These are phyloP conservation scores for Talaromyces sp. DNA, from an alignment of 2,329 filamentous ascomycete species.

Conservation along the genomic window DNA sequence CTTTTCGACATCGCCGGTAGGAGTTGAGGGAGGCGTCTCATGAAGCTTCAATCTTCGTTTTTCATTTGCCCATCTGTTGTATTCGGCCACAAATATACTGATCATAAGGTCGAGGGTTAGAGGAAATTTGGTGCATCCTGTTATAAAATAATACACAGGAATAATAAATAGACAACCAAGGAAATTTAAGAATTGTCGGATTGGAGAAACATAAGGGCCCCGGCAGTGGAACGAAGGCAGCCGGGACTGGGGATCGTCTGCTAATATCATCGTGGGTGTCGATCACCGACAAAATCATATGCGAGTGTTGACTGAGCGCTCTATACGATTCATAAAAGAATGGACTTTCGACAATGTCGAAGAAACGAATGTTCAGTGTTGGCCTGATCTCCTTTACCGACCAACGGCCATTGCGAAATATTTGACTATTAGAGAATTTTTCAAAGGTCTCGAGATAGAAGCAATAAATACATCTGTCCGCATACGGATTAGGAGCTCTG, in stretches of 20 bases:
- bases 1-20: constrained; percentile 15
- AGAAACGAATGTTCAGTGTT: background rate
- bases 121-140: constrained; percentile 25
- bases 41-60: constrained; percentile 23
- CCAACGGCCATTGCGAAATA: background rate
- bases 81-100: constrained; percentile 29
- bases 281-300: background rate
- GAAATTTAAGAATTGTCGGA: constrained; percentile 26
- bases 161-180: constrained; percentile 27
- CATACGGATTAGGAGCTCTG: background rate
- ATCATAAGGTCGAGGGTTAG: constrained; percentile 28
- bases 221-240: constrained; percentile 19
- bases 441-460: background rate
- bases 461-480: background rate
- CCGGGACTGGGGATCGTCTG: constrained; percentile 6
- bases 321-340: background rate
- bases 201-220: constrained; percentile 23
- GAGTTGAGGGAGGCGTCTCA: constrained; percentile 12
- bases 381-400: background rate
- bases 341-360: constrained; percentile 1
- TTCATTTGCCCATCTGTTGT: constrained; percentile 28
- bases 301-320: background rate
- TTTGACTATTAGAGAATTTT: background rate
- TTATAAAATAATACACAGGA: constrained; percentile 24
- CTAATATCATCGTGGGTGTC: constrained; percentile 3